Conservation (phyloP, 2,329 filamentous ascomycete genomes). For the Fusarium tricinctum region DNA sequence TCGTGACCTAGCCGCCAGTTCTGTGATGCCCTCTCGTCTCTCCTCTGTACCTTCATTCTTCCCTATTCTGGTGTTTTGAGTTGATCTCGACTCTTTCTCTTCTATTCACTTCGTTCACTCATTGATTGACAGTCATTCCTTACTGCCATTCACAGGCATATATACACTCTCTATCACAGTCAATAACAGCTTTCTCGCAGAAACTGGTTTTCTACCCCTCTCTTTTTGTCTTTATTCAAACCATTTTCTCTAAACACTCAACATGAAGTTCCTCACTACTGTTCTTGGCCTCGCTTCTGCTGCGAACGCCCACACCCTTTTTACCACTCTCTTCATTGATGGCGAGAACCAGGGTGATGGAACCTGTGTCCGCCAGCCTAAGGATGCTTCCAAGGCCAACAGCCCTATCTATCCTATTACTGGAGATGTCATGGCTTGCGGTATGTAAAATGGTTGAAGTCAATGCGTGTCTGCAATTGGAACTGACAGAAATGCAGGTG, state of each 20-base stretch:
- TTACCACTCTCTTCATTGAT: slow-evolving; percentile 75
- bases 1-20: slow-evolving; percentile 24
- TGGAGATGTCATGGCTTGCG: slow-evolving; percentile 78
- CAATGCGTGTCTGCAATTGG: neutral
- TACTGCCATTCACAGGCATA: slow-evolving; percentile 28
- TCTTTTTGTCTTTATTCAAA: slow-evolving; percentile 6
- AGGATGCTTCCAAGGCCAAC: slow-evolving; percentile 65
- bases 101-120: slow-evolving; percentile 32
- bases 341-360: slow-evolving; percentile 76
- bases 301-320: slow-evolving; percentile 70
- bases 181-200: slow-evolving; percentile 37
- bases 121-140: slow-evolving; percentile 44
- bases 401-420: slow-evolving; percentile 69
- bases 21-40: slow-evolving; percentile 9
- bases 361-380: slow-evolving; percentile 78
- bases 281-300: slow-evolving; percentile 56
- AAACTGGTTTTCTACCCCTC: slow-evolving; percentile 47
- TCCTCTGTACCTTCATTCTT: slow-evolving; percentile 35
- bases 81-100: slow-evolving; percentile 29
- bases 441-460: slow-evolving; percentile 58
- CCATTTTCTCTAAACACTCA: slow-evolving; percentile 49
- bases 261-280: slow-evolving; percentile 55
- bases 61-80: slow-evolving; percentile 38
- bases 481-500: slow-evolving; percentile 54
- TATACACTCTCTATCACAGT: slow-evolving; percentile 25